A percentile compares a stretch with the other conserved stretches of the same genome.
These are phyloP conservation scores for Decorospora gaudefroyi DNA, from an alignment of 2,329 filamentous ascomycete species.

Conservation along the genomic window DNA sequence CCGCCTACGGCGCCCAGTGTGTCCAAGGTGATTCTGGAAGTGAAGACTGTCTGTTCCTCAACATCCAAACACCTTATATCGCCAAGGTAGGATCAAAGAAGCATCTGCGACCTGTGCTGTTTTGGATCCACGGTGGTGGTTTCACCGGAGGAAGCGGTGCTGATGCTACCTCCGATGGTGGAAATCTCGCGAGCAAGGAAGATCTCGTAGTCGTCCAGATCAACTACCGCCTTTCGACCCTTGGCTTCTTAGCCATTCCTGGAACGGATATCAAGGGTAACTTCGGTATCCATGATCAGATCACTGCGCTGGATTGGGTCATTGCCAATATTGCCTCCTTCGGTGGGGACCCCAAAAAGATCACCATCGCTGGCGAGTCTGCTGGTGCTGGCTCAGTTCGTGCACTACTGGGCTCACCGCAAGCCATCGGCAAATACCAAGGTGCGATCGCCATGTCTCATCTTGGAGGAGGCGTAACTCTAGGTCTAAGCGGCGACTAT, in stretches of 20 bases:
- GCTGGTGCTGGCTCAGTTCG: constrained; percentile 62
- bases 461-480: constrained; percentile 60
- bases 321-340: constrained; percentile 53
- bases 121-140: constrained; percentile 62
- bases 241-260: constrained; percentile 63
- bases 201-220: constrained; percentile 64
- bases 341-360: constrained; percentile 54
- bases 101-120: constrained; percentile 54
- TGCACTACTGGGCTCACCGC: constrained; percentile 58
- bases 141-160: constrained; percentile 56
- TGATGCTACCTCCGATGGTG: constrained; percentile 53
- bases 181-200: constrained; percentile 61
- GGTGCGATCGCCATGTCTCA: constrained; percentile 58
- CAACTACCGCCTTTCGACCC: constrained; percentile 63
- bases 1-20: constrained; percentile 53
- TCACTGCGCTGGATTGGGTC: constrained; percentile 56
- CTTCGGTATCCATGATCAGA: constrained; percentile 58
- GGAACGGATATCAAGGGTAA: constrained; percentile 61
- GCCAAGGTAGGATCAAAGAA: constrained; percentile 47
- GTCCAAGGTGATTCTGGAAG: constrained; percentile 47
- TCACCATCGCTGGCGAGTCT: constrained; percentile 55
- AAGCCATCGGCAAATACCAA: constrained; percentile 54
- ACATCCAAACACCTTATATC: constrained; percentile 53
- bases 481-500: constrained; percentile 61
- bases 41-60: constrained; percentile 57